A percentile compares a stretch with the other conserved stretches of the same genome.
Conservation (phyloP, 2,329 filamentous ascomycete genomes). For the Arthrobotrys musiformis region DNA sequence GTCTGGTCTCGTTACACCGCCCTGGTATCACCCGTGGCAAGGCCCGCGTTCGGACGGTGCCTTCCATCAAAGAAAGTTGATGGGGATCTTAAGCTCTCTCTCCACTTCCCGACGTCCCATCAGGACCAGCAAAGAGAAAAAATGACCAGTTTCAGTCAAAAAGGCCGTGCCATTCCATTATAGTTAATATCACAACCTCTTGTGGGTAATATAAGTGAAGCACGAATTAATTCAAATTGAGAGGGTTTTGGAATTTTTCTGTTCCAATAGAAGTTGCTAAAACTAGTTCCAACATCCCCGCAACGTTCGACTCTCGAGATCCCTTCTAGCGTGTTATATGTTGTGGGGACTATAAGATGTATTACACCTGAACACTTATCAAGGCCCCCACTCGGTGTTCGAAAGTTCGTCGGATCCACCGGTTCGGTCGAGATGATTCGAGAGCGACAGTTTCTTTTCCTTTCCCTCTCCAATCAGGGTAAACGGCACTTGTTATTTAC, state of each 20-base stretch:
- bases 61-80: slow-evolving; percentile 9
- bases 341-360: neutral
- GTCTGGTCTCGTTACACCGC: neutral
- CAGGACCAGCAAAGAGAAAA: slow-evolving; percentile 6
- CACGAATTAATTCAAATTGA: slow-evolving; percentile 33
- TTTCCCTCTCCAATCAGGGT: slow-evolving; percentile 16
- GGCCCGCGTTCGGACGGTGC: slow-evolving; percentile 22
- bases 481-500: neutral
- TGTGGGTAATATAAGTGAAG: slow-evolving; percentile 36
- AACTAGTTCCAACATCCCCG: slow-evolving; percentile 48
- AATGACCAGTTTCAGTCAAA: slow-evolving; percentile 36
- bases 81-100: neutral
- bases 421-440: neutral
- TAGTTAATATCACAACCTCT: slow-evolving; percentile 14
- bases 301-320: slow-evolving; percentile 21
- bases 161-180: slow-evolving; percentile 36
- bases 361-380: neutral
- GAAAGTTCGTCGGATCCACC: slow-evolving; percentile 1
- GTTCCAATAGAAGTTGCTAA: no score
- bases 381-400: slow-evolving; percentile 20
- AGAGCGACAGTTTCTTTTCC: neutral
- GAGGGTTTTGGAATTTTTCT: neutral
- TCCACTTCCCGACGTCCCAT: slow-evolving; percentile 50
- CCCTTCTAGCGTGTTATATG: slow-evolving; percentile 24
- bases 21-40: slow-evolving; percentile 24